A percentile compares a stretch with the other conserved stretches of the same genome.
Conservation (phyloP, 768 basidiomycete genomes). For the Russula griseocarnosa region DNA sequence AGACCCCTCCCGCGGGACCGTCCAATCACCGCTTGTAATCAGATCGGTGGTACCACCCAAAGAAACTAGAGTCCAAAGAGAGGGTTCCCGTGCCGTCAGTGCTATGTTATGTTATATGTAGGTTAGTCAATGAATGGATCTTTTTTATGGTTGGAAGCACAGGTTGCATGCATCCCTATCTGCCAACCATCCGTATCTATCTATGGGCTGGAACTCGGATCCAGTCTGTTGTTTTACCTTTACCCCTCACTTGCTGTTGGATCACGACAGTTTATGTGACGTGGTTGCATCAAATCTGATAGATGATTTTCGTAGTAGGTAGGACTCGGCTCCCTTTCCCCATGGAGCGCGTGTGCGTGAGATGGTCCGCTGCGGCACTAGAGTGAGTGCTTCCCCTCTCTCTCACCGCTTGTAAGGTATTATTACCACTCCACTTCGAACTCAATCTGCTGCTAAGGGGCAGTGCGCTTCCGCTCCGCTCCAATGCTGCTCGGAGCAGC, state of each 20-base stretch:
- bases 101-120: slow-evolving; percentile 18
- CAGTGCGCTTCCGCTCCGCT: too few relatives aligned
- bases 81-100: slow-evolving; percentile 25
- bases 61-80: slow-evolving; percentile 24
- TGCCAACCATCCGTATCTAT: slow-evolving; percentile 8
- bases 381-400: slow-evolving; percentile 7
- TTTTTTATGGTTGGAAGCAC: slow-evolving; percentile 7
- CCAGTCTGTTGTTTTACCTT: slow-evolving; percentile 1
- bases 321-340: slow-evolving; percentile 17
- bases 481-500: not conserved
- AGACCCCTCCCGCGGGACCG: slow-evolving; percentile 25
- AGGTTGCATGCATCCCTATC: not conserved
- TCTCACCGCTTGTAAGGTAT: not conserved
- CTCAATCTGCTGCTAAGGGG: not conserved
- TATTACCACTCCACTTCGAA: slow-evolving; percentile 4
- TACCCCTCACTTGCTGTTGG: slow-evolving; percentile 9
- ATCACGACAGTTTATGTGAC: slow-evolving; percentile 17
- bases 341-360: slow-evolving; percentile 19
- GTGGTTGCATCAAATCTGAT: slow-evolving; percentile 18
- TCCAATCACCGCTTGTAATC: slow-evolving; percentile 25
- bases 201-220: slow-evolving; percentile 3
- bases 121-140: slow-evolving; percentile 10
- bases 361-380: not conserved
- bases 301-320: slow-evolving; percentile 1
- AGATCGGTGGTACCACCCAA: slow-evolving; percentile 26